Evolutionary conservation across 2,329 filamentous ascomycete genomes (phyloP).

Genomic region (Epichloe sp.): DNA sequence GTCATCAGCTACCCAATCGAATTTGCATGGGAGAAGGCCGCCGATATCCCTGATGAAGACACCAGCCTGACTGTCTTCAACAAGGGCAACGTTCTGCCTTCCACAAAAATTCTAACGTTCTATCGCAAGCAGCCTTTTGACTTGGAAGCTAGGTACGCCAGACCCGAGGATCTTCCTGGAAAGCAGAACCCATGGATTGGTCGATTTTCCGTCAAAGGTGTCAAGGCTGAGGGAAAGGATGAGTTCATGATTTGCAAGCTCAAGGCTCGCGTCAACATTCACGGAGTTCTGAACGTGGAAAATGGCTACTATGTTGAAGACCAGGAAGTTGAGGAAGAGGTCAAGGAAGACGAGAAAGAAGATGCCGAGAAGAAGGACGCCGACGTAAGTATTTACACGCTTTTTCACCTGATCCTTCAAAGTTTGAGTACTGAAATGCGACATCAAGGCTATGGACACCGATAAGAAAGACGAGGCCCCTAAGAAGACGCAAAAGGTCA

Average conservation of each 20-base stretch:
- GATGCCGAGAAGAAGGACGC: conserved; percentile 55
- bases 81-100: conserved; percentile 91
- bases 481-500: conserved; percentile 93
- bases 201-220: conserved; percentile 93
- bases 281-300: conserved; percentile 93
- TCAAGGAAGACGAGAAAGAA: conserved; percentile 65
- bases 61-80: conserved; percentile 96
- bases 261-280: conserved; percentile 91
- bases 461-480: conserved; percentile 54
- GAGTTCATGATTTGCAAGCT: conserved; percentile 99
- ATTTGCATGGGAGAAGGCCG: conserved; percentile 97
- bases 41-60: conserved; percentile 96
- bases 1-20: conserved; percentile 97
- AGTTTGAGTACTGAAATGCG: not conserved
- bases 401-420: not conserved
- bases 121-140: conserved; percentile 98
- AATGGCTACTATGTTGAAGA: conserved; percentile 97
- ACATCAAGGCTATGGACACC: conserved; percentile 66
- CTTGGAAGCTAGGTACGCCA: conserved; percentile 85
- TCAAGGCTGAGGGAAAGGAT: conserved; percentile 83
- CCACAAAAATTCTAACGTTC: conserved; percentile 98
- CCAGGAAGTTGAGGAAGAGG: conserved; percentile 87
- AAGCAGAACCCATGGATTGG: conserved; percentile 93
- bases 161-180: conserved; percentile 74
- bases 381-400: conserved; percentile 49